A percentile compares a stretch with the other conserved stretches of the same genome.
Evolutionary conservation across 108 stramenopile genomes (phyloP).

Genomic region (Fragilariopsis cylindrus): DNA sequence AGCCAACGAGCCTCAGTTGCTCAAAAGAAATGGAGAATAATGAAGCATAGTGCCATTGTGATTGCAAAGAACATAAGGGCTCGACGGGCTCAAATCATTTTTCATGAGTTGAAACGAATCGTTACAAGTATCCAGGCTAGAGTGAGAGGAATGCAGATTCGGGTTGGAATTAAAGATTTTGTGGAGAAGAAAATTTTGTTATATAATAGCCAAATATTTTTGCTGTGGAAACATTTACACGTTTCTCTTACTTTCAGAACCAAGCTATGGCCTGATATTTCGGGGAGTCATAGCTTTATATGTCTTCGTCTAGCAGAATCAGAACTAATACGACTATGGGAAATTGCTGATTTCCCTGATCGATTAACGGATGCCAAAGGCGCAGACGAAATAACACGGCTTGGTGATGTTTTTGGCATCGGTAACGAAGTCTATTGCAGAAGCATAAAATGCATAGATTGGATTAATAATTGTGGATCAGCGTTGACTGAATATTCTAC

Average conservation of each 20-base stretch:
- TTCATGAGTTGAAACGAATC: constrained; percentile 6
- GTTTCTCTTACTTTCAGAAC: constrained; percentile 46
- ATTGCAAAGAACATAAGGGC: constrained; percentile 28
- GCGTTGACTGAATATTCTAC: not conserved
- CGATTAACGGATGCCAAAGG: constrained; percentile 1
- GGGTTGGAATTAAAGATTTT: constrained; percentile 20
- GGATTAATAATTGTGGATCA: not conserved
- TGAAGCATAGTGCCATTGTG: not conserved
- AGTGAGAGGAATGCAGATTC: constrained; percentile 35
- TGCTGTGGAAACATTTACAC: constrained; percentile 40
- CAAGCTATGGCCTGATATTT: constrained; percentile 40
- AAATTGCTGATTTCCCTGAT: constrained; percentile 9
- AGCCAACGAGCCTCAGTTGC: constrained; percentile 12
- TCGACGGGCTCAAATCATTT: constrained; percentile 16
- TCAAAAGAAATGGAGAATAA: not conserved
- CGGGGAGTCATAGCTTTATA: constrained; percentile 19
- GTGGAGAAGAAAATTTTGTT: constrained; percentile 16
- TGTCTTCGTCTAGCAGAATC: constrained; percentile 29
- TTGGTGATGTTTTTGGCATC: constrained; percentile 20
- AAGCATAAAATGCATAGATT: constrained; percentile 3
- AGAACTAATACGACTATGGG: constrained; percentile 49
- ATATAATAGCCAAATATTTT: constrained; percentile 42
- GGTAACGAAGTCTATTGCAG: constrained; percentile 14
- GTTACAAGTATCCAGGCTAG: constrained; percentile 37
- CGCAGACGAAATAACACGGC: not conserved